Percentiles rank a stretch among this genome's conserved stretches.
phyloP scores from a whole-genome alignment of 2,329 filamentous ascomycete species.

The Grosmannia huntii region DNA sequence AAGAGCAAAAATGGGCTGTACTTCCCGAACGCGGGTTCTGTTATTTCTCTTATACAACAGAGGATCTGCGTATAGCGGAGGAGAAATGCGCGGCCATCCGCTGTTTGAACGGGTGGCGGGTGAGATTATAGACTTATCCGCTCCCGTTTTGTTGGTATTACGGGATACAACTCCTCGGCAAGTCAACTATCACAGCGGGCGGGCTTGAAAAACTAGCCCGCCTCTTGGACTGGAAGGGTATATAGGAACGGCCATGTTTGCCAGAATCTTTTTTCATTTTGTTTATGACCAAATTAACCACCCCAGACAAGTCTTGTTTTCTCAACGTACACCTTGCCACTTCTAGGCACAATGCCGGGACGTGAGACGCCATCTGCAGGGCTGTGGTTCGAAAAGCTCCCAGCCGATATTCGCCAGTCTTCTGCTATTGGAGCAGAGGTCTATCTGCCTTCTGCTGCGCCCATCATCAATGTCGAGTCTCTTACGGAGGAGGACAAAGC shows the following conservation, averaged over 20 bases:
- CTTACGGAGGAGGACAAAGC: constrained; percentile 5
- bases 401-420: constrained; percentile 4
- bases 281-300: neutral
- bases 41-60: neutral
- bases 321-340: neutral
- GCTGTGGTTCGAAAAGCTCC: constrained; percentile 9
- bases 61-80: neutral
- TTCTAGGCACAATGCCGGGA: constrained; percentile 3
- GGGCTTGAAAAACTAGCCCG: neutral
- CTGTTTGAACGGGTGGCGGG: neutral
- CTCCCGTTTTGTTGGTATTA: neutral
- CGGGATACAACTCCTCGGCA: no score
- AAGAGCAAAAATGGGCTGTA: no score
- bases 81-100: neutral
- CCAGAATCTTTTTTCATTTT: neutral
- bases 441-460: constrained; percentile 1
- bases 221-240: neutral
- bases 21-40: no score
- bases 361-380: neutral
- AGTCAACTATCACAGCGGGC: neutral
- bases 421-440: constrained; percentile 10
- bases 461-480: constrained; percentile 3
- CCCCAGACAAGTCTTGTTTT: neutral
- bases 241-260: neutral
- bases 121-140: neutral